Conservation (phyloP, 805 yeast species). For the Wickerhamomyces hampshirensis region DNA sequence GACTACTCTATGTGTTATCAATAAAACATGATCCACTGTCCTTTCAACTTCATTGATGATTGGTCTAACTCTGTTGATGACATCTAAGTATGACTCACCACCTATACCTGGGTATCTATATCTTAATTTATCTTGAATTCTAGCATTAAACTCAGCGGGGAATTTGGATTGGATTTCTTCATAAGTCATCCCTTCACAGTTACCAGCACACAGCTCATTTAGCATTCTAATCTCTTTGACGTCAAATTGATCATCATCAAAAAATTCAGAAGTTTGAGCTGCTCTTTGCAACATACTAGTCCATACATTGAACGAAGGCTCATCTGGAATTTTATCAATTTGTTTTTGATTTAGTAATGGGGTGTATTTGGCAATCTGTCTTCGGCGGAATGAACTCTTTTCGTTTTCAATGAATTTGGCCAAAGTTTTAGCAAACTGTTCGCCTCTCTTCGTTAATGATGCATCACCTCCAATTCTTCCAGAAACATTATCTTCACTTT, state of each 20-base stretch:
- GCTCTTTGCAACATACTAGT: conserved; percentile 81
- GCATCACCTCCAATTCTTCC: conserved; percentile 96
- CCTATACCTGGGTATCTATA: conserved; percentile 97
- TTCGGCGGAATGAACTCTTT: conserved; percentile 59
- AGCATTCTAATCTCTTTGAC: conserved; percentile 88
- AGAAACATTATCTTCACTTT: conserved; percentile 73
- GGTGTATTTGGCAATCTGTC: conserved; percentile 52
- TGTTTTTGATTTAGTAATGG: conserved; percentile 30
- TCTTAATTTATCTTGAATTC: conserved; percentile 71
- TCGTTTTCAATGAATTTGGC: conserved; percentile 70
- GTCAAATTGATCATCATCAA: conserved; percentile 70
- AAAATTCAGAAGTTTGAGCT: conserved; percentile 69
- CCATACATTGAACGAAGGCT: conserved; percentile 86
- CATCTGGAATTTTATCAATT: conserved; percentile 41
- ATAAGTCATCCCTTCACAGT: conserved; percentile 89
- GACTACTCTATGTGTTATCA: conserved; percentile 88
- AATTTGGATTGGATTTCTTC: conserved; percentile 67
- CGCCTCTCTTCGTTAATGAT: conserved; percentile 71
- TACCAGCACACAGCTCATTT: conserved; percentile 91
- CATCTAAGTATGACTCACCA: conserved; percentile 94
- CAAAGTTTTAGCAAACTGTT: conserved; percentile 65
- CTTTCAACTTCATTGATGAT: conserved; percentile 90
- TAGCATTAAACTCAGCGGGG: conserved; percentile 76
- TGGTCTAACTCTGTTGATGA: conserved; percentile 83
- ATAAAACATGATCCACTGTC: conserved; percentile 77